Evolutionary conservation across 78 protist genomes (phyloP).

Genomic region (Anaeramoeba flamelloides): DNA sequence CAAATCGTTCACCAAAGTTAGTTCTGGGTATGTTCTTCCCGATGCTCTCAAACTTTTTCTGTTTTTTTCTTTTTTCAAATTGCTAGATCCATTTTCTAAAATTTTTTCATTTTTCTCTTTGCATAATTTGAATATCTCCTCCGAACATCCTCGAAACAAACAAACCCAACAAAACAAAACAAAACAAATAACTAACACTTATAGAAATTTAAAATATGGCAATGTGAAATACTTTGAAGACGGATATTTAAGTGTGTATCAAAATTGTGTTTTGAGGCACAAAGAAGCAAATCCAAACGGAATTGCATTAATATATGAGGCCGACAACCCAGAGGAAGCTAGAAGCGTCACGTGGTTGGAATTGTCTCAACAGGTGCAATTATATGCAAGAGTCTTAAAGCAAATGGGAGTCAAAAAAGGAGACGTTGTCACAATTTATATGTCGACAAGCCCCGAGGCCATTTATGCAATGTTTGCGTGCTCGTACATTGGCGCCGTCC

Average conservation of each 20-base stretch:
- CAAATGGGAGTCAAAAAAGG: conserved; percentile 54
- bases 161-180: too few species aligned
- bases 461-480: conserved; percentile 78
- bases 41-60: too few species aligned
- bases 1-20: neutral
- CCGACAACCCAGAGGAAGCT: conserved; percentile 21
- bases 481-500: conserved; percentile 87
- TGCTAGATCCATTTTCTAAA: too few species aligned
- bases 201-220: conserved; percentile 29
- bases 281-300: conserved; percentile 35
- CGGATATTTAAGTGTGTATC: conserved; percentile 54
- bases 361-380: conserved; percentile 30
- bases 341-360: conserved; percentile 24
- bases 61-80: too few species aligned
- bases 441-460: conserved; percentile 66
- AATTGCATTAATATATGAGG: conserved; percentile 48
- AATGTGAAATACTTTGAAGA: conserved; percentile 55
- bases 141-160: too few species aligned
- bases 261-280: conserved; percentile 65
- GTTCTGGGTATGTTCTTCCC: neutral
- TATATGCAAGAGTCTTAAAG: conserved; percentile 50
- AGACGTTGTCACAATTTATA: conserved; percentile 65
- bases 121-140: too few species aligned
- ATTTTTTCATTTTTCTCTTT: too few species aligned
- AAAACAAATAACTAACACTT: neutral